Conservation (phyloP, 306 rosid species). For the Pyrus betulifolia region DNA sequence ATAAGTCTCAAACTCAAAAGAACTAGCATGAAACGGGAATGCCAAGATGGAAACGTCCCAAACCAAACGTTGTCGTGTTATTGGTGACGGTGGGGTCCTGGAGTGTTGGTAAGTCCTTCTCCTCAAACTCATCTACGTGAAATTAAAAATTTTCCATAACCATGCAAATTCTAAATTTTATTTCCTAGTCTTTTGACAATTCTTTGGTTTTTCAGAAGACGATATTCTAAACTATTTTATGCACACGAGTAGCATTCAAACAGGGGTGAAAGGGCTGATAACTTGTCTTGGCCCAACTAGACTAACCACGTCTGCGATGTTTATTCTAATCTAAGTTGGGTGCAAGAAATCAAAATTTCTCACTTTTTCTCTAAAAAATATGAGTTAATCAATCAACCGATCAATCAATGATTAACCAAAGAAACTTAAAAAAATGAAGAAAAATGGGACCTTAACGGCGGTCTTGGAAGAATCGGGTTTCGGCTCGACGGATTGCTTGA, state of each 20-base stretch:
- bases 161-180: neutral
- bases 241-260: too few relatives aligned
- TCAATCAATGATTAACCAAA: too few relatives aligned
- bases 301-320: too few relatives aligned
- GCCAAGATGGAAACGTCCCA: neutral
- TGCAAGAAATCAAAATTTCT: neutral
- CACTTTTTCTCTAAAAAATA: neutral
- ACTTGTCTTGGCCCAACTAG: too few relatives aligned
- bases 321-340: too few relatives aligned
- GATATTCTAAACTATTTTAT: too few relatives aligned
- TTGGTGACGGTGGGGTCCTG: too few relatives aligned
- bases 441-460: slow-evolving; percentile 42
- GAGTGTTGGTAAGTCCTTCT: neutral
- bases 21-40: too few relatives aligned
- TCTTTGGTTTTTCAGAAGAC: too few relatives aligned
- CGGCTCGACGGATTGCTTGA: slow-evolving; percentile 67
- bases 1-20: neutral
- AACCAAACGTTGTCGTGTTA: neutral
- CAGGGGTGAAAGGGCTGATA: too few relatives aligned
- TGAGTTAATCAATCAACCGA: neutral
- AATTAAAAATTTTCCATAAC: neutral
- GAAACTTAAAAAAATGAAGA: neutral
- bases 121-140: neutral
- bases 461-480: slow-evolving; percentile 42
- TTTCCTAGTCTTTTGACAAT: neutral